Conservation (phyloP, 495 filamentous ascomycete species). For the Neurospora sp. region DNA sequence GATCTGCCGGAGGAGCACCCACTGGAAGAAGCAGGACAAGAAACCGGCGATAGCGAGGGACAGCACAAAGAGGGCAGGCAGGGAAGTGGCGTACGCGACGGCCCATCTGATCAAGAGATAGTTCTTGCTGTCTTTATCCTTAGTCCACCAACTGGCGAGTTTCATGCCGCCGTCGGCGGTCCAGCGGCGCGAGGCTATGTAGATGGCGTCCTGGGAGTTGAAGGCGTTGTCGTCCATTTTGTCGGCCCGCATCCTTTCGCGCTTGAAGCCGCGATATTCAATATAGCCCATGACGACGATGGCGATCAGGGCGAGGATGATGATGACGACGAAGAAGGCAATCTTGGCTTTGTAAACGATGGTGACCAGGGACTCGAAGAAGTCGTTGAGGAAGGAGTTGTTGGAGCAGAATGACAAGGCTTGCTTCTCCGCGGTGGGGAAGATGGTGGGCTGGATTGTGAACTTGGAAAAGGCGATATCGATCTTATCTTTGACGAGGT, state of each 20-base stretch:
- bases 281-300: slow-evolving; percentile 69
- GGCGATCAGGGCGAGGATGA: slow-evolving; percentile 57
- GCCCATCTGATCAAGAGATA: slow-evolving; percentile 73
- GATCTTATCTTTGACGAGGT: slow-evolving; percentile 60
- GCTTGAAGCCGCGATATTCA: slow-evolving; percentile 71
- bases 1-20: slow-evolving; percentile 61
- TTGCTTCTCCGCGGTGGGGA: slow-evolving; percentile 75
- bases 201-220: slow-evolving; percentile 82
- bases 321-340: slow-evolving; percentile 62
- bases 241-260: slow-evolving; percentile 56
- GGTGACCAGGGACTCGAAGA: slow-evolving; percentile 64
- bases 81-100: slow-evolving; percentile 75
- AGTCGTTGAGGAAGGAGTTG: slow-evolving; percentile 73
- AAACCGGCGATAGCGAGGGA: slow-evolving; percentile 79
- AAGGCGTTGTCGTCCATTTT: slow-evolving; percentile 52
- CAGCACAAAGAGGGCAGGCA: slow-evolving; percentile 78
- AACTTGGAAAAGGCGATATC: slow-evolving; percentile 53
- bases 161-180: slow-evolving; percentile 62
- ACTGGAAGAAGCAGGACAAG: slow-evolving; percentile 77
- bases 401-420: slow-evolving; percentile 77
- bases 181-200: slow-evolving; percentile 73
- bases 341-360: slow-evolving; percentile 54
- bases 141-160: slow-evolving; percentile 51
- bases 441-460: slow-evolving; percentile 58
- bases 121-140: slow-evolving; percentile 34